Evolutionary conservation across 192 early-diverging fungal species (phyloP).

Genomic region (Coemansia interrupta): DNA sequence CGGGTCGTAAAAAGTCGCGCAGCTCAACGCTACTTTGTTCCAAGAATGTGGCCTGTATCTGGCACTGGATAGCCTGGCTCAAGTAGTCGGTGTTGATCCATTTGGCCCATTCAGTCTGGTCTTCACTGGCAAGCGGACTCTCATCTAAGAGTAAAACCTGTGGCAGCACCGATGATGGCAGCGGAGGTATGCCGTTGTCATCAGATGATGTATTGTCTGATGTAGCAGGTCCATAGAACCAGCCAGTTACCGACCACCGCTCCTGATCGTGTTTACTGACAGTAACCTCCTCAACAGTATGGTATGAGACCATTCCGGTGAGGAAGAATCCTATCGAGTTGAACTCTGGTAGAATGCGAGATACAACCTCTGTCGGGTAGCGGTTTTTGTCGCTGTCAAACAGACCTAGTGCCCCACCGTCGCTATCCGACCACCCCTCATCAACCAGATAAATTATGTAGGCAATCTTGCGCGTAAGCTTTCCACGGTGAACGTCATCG

Average conservation of each 20-base stretch:
- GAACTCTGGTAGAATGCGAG: slow-evolving; percentile 53
- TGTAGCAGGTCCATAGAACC: slow-evolving; percentile 60
- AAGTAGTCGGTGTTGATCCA: slow-evolving; percentile 56
- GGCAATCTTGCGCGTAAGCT: slow-evolving; percentile 58
- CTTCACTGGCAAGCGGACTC: background rate
- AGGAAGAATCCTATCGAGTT: slow-evolving; percentile 62
- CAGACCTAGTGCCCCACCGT: slow-evolving; percentile 65
- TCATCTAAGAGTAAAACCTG: slow-evolving; percentile 5
- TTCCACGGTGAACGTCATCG: slow-evolving; percentile 66
- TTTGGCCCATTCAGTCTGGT: slow-evolving; percentile 11
- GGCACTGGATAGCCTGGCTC: slow-evolving; percentile 16
- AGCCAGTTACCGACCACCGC: slow-evolving; percentile 63
- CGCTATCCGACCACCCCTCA: slow-evolving; percentile 59
- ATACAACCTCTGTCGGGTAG: slow-evolving; percentile 50
- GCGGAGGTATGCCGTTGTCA: background rate
- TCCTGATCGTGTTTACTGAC: slow-evolving; percentile 36
- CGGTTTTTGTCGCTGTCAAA: slow-evolving; percentile 53
- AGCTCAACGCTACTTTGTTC: slow-evolving; percentile 46
- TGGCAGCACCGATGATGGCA: slow-evolving; percentile 17
- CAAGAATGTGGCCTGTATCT: slow-evolving; percentile 51
- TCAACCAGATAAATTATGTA: slow-evolving; percentile 73
- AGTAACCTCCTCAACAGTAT: slow-evolving; percentile 59
- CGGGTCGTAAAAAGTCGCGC: slow-evolving; percentile 21
- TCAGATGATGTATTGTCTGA: background rate
- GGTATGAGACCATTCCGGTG: slow-evolving; percentile 57